Base-by-base conservation (phyloP, 768 basidiomycete genomes). In the Psilocybe cubensis region DNA sequence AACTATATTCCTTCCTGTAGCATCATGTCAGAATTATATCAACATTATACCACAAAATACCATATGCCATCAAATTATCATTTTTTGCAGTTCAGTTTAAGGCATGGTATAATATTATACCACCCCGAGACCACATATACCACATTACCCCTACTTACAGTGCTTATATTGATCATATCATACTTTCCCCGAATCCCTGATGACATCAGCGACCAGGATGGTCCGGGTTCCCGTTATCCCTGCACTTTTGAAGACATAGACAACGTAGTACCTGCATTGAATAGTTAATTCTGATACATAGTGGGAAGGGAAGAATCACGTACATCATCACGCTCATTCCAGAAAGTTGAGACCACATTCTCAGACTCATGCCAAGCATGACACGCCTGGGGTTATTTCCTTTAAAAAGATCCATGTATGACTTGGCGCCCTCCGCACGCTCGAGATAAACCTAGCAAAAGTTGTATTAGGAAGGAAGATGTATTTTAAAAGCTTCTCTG, bases 241-340 rank as follows among this genome's bases (percentile, higher is more conserved):
- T 43, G 90, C 88, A 57, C 86, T 85, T 63, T 87, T 79, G 75
- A 91, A 90, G 44, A 92, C 90, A 59, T 89, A 89, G 62, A 88
- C 76, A 29, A 82, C 79, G 56, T 82, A 82, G 74, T 86, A 86
- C 83, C 80, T 83, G 55, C 23, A 49, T 11, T 10, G n/a, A 4
- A 23, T n/a, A n/a, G n/a, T 53, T 3, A 31, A 24, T 10, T 4
- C n/a, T 44, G 17, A 20, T 18, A 24, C 5, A 3, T 11, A 47
- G 27, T 52, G 44, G 25, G 38, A 24, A 18, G 28, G 50, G 33
- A 18, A 45, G 17, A 63, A 21, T 8, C n/a, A 6, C 49, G 29
- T 62, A 84, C 88, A 92, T 89, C 89, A 92, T 91, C 63, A 91
- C 82, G 68, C 91, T 90, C 85, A 91, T 89, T 31, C 88, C 87